phyloP scores from a whole-genome alignment of 1,284 basidiomycete species.

The Trichosporon coremiiforme region DNA sequence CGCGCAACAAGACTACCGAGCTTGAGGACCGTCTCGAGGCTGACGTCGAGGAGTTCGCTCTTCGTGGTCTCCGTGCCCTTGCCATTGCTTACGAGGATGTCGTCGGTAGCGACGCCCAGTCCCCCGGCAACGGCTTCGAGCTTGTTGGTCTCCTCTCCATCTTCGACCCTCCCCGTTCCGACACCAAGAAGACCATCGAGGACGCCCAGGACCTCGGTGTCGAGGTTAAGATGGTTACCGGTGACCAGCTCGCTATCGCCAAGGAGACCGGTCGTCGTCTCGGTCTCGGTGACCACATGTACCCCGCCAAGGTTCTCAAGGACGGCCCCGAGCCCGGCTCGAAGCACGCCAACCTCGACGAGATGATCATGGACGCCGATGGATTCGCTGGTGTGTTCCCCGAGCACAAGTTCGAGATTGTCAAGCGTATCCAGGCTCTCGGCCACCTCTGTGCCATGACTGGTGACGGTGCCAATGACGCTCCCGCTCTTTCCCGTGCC shows the following conservation, averaged over 20 bases:
- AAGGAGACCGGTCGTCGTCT: constrained; percentile 99
- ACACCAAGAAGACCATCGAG: constrained; percentile 99
- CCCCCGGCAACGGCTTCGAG: constrained; percentile 86
- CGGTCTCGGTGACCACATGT: constrained; percentile 95
- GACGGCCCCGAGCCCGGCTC: constrained; percentile 77
- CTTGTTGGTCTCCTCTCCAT: constrained; percentile 96
- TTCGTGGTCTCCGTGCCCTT: constrained; percentile 95
- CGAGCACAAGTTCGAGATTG: constrained; percentile 89
- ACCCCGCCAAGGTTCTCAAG: constrained; percentile 91
- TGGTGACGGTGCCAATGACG: constrained; percentile 97
- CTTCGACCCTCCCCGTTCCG: constrained; percentile 95
- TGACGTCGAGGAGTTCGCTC: constrained; percentile 93
- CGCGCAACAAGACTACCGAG: constrained; percentile 92
- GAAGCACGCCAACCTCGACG: constrained; percentile 79
- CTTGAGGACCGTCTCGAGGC: constrained; percentile 87
- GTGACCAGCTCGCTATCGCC: constrained; percentile 98
- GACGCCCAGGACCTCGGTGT: constrained; percentile 94
- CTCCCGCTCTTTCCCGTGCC: constrained; percentile 87
- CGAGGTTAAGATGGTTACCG: constrained; percentile 99
- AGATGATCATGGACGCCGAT: constrained; percentile 72
- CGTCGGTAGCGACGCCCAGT: constrained; percentile 64
- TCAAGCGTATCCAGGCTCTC: constrained; percentile 91
- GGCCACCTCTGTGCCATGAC: constrained; percentile 88
- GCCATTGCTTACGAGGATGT: constrained; percentile 95
- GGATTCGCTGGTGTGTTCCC: constrained; percentile 93